Evolutionary conservation across 108 stramenopile species (phyloP).

Genomic region (Cyclotella cryptica): DNA sequence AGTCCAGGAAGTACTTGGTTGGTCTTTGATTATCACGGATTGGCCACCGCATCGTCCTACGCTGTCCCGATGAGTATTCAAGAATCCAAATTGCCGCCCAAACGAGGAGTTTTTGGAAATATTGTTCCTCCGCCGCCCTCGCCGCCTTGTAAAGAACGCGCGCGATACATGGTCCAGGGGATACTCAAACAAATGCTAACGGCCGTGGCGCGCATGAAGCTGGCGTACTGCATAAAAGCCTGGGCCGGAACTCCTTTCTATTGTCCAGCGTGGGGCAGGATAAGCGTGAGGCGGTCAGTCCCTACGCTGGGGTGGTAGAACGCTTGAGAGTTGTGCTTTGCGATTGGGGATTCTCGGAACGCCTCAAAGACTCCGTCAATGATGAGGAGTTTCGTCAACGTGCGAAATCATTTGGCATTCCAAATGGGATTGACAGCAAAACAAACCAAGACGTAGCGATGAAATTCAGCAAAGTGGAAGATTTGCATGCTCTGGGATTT

Average conservation of each 20-base stretch:
- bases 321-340: conserved; percentile 63
- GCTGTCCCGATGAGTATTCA: conserved; percentile 52
- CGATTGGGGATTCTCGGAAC: conserved; percentile 80
- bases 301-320: conserved; percentile 50
- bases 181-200: conserved; percentile 62
- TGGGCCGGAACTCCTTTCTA: conserved; percentile 70
- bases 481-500: conserved; percentile 87
- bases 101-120: conserved; percentile 69
- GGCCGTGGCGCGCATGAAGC: conserved; percentile 80
- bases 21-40: conserved; percentile 83
- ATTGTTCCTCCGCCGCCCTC: conserved; percentile 59
- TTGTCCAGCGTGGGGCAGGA: conserved; percentile 65
- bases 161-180: conserved; percentile 72
- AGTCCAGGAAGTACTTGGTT: conserved; percentile 72
- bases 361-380: conserved; percentile 56
- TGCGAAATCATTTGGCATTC: conserved; percentile 72
- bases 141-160: conserved; percentile 68
- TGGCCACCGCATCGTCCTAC: conserved; percentile 63
- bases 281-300: conserved; percentile 72
- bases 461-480: conserved; percentile 83
- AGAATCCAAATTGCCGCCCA: conserved; percentile 61
- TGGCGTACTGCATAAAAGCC: conserved; percentile 81
- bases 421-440: conserved; percentile 20
- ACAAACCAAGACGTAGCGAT: conserved; percentile 24
- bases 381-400: conserved; percentile 71